phyloP scores from a whole-genome alignment of 2,329 filamentous ascomycete genomes.

The Fusarium oxysporum region DNA sequence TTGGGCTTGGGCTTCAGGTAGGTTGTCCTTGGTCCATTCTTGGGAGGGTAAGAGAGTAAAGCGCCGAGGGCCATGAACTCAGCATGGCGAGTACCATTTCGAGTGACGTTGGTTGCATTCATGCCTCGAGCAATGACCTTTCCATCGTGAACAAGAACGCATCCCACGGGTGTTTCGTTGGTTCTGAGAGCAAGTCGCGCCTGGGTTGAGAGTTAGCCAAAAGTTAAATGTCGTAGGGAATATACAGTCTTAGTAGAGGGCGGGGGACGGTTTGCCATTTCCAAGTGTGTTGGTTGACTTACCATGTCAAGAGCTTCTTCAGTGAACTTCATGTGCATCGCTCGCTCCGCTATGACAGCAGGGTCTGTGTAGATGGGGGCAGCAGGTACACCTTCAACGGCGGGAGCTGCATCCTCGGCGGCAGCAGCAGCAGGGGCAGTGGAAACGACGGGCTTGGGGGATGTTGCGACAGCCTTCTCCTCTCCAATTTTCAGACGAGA shows the following conservation, averaged over 20 bases:
- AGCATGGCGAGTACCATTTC: constrained; percentile 92
- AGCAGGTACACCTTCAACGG: background rate
- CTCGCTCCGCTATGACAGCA: constrained; percentile 48
- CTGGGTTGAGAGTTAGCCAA: constrained; percentile 56
- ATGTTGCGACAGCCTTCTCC: background rate
- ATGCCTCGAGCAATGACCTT: constrained; percentile 88
- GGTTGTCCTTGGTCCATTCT: constrained; percentile 47
- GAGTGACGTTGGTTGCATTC: constrained; percentile 94
- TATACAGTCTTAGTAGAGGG: background rate
- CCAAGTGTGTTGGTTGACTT: constrained; percentile 44
- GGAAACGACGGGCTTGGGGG: background rate
- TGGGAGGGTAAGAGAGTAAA: constrained; percentile 58
- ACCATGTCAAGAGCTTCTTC: constrained; percentile 89
- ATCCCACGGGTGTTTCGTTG: constrained; percentile 96
- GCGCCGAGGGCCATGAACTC: constrained; percentile 88
- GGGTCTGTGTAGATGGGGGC: constrained; percentile 43
- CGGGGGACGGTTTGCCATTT: background rate
- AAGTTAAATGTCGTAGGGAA: background rate
- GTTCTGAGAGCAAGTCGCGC: constrained; percentile 85
- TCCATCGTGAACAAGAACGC: constrained; percentile 86
- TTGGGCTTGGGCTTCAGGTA: constrained; percentile 51
- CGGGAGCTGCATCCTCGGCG: background rate
- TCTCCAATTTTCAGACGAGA: constrained; percentile 35
- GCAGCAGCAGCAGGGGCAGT: background rate
- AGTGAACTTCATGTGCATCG: constrained; percentile 72